phyloP scores from a whole-genome alignment of 495 filamentous ascomycete species.

The Lophiotrema nucula region DNA sequence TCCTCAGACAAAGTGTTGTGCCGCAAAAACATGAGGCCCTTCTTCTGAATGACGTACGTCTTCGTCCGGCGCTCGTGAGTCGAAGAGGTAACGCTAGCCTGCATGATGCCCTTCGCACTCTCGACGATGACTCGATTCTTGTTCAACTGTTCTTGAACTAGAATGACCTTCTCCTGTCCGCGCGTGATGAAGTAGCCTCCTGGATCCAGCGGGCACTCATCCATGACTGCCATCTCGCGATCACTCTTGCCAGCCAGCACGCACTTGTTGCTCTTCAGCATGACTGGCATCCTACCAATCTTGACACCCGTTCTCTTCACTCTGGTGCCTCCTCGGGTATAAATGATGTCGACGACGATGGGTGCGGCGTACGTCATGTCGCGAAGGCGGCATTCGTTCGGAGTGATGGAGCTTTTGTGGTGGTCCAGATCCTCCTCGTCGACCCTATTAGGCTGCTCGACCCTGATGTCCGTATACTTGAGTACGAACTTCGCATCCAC shows the following conservation, averaged over 20 bases:
- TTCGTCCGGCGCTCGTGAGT: conserved; percentile 97
- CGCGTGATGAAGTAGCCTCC: conserved; percentile 92
- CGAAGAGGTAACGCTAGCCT: conserved; percentile 86
- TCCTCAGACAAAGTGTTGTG: conserved; percentile 93
- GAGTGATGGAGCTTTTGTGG: conserved; percentile 63
- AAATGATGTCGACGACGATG: conserved; percentile 84
- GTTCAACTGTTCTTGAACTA: conserved; percentile 96
- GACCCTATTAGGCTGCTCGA: conserved; percentile 71
- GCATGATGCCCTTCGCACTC: conserved; percentile 85
- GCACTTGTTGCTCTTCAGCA: conserved; percentile 95
- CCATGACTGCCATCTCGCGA: conserved; percentile 76
- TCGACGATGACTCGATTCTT: conserved; percentile 99
- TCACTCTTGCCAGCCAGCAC: conserved; percentile 76
- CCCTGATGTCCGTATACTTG: conserved; percentile 82
- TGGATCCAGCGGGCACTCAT: conserved; percentile 93
- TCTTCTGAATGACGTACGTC: conserved; percentile 89
- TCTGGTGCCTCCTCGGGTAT: conserved; percentile 70
- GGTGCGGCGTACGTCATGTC: conserved; percentile 95
- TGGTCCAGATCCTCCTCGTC: conserved; percentile 64
- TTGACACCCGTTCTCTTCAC: conserved; percentile 67
- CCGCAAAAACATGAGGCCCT: conserved; percentile 81
- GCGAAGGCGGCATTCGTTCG: conserved; percentile 91
- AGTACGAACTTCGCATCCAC: conserved; percentile 83
- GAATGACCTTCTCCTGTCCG: conserved; percentile 91
- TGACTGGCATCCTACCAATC: conserved; percentile 90